Evolutionary conservation across 2,329 filamentous ascomycete species (phyloP).

Genomic region (Coniella vitis): DNA sequence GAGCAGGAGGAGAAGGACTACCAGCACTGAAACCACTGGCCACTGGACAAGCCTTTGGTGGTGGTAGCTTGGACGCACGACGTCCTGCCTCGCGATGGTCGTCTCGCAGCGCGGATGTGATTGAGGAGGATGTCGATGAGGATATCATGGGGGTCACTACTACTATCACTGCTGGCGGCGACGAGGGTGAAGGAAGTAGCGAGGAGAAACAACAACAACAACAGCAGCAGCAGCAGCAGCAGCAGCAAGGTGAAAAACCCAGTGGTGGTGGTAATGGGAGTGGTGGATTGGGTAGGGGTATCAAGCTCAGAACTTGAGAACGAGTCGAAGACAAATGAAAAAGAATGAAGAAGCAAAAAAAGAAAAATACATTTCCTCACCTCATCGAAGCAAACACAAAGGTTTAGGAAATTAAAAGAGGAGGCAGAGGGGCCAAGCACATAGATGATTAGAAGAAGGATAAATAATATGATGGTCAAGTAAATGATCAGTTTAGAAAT

Average conservation of each 20-base stretch:
- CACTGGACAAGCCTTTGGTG: too few species aligned
- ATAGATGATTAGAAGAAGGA: background rate
- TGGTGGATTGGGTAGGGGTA: background rate
- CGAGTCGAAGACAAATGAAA: background rate
- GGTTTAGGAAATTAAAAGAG: background rate
- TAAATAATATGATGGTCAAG: too few species aligned
- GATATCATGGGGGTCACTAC: too few species aligned
- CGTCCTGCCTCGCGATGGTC: conserved; percentile 14
- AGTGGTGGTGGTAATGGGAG: too few species aligned
- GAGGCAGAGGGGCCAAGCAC: background rate
- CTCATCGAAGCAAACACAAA: background rate
- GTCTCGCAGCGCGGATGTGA: conserved; percentile 15
- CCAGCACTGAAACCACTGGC: background rate
- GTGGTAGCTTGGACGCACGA: too few species aligned
- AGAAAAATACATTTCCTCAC: background rate
- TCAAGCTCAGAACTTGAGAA: conserved; percentile 1
- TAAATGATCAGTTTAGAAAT: too few species aligned
- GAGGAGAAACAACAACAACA: too few species aligned
- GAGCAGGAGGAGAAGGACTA: background rate
- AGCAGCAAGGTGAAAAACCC: too few species aligned
- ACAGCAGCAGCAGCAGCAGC: too few species aligned
- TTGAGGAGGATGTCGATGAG: conserved; percentile 18
- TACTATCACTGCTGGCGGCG: too few species aligned
- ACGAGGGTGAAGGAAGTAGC: too few species aligned
- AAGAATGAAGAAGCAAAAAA: background rate